Evolutionary conservation across 305 asterid species (phyloP).

Genomic region (Solanum chacoense): DNA sequence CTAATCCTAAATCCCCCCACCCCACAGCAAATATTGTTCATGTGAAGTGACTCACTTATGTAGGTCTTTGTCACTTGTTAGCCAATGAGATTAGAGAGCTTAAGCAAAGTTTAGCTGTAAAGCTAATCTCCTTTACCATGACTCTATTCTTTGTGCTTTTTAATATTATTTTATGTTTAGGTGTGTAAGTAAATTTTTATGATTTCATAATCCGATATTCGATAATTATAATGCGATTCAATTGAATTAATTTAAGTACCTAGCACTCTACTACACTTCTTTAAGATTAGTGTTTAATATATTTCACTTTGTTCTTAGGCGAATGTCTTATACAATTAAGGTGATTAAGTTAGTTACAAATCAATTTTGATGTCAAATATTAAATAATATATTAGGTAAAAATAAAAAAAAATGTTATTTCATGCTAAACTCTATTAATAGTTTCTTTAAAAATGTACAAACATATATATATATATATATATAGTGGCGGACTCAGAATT

Average conservation of each 20-base stretch:
- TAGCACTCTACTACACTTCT: neutral
- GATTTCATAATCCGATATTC: neutral
- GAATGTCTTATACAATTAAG: neutral
- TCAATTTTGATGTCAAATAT: neutral
- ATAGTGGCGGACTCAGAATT: too few species aligned
- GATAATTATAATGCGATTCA: accelerated
- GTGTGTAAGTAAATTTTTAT: neutral
- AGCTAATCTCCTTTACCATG: neutral
- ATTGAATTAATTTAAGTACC: neutral
- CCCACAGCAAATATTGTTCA: neutral
- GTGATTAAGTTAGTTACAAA: neutral
- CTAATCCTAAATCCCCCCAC: neutral
- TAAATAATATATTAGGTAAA: neutral
- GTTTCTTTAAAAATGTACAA: neutral
- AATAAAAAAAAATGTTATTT: neutral
- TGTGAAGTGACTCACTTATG: neutral
- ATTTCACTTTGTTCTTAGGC: neutral
- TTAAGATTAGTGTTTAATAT: neutral
- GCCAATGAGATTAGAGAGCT: neutral
- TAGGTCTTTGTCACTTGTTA: neutral
- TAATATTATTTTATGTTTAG: neutral
- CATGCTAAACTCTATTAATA: neutral
- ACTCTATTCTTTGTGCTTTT: neutral
- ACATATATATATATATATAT: too few species aligned
- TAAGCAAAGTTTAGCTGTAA: neutral